phyloP scores from a whole-genome alignment of 306 rosid genomes.

The Boehmeria nivea region DNA sequence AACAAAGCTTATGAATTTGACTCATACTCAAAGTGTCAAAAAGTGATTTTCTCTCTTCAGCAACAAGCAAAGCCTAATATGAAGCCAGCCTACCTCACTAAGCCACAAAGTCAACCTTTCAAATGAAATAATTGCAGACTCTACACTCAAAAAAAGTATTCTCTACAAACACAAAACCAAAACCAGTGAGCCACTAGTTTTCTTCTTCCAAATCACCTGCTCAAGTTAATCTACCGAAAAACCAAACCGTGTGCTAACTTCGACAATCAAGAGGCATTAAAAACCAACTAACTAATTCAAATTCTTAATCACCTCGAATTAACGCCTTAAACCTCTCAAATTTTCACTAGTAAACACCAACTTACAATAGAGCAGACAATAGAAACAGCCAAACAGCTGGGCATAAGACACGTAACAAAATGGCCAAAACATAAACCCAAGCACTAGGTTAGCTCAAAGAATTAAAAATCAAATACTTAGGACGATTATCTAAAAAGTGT shows the following conservation, averaged over 20 bases:
- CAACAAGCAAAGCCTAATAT: not conserved
- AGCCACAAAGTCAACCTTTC: too few relatives aligned
- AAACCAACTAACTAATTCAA: conserved; percentile 3
- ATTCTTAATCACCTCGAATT: conserved; percentile 6
- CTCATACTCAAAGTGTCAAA: not conserved
- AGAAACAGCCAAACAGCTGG: too few relatives aligned
- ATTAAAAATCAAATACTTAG: not conserved
- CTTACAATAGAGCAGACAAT: too few relatives aligned
- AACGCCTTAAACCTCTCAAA: not conserved
- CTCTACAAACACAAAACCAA: conserved; percentile 19
- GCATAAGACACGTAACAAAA: not conserved
- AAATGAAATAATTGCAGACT: conserved; percentile 3
- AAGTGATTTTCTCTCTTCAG: not conserved
- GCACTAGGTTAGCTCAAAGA: conserved; percentile 21
- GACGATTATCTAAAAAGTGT: not conserved
- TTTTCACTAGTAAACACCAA: conserved; percentile 10
- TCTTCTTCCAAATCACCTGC: conserved; percentile 27
- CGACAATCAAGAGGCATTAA: conserved; percentile 18
- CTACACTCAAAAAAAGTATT: conserved; percentile 19
- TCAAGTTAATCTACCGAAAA: conserved; percentile 15
- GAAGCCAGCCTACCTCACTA: too few relatives aligned
- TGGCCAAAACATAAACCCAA: too few relatives aligned
- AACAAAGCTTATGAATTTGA: too few relatives aligned
- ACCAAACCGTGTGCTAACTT: conserved; percentile 34
- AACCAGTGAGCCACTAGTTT: conserved; percentile 38